Conservation (phyloP, 2,329 filamentous ascomycete genomes). For the Fusarium torulosum region DNA sequence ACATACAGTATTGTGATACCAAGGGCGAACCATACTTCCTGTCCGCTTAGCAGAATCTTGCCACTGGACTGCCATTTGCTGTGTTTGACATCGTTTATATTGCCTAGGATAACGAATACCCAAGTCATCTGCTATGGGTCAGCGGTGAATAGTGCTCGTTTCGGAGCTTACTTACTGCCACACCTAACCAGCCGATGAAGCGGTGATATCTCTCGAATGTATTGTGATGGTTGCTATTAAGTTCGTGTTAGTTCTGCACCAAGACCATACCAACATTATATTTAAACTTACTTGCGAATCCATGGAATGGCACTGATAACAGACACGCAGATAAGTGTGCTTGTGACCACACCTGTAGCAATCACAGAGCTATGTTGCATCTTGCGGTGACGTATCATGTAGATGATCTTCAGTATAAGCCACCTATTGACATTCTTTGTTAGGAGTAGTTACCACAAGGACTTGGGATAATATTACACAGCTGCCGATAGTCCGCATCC, state of each 20-base stretch:
- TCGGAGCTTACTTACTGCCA: neutral
- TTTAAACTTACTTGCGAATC: slow-evolving; percentile 6
- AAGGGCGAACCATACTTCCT: slow-evolving; percentile 11
- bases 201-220: slow-evolving; percentile 3
- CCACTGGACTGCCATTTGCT: neutral
- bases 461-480: neutral
- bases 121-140: neutral
- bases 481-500: neutral
- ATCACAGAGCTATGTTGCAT: neutral
- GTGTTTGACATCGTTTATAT: neutral
- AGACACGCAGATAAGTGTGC: neutral
- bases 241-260: neutral
- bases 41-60: neutral
- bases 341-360: neutral
- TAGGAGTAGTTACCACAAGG: fast-evolving
- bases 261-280: neutral
- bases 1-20: slow-evolving; percentile 4
- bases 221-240: slow-evolving; percentile 8
- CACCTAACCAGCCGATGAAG: neutral
- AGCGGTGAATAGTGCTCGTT: neutral
- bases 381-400: neutral
- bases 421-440: neutral
- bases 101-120: neutral
- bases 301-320: slow-evolving; percentile 1
- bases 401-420: neutral